A percentile compares a stretch with the other conserved stretches of the same genome.
These are phyloP conservation scores for Fusarium floridanum DNA, from an alignment of 2,329 filamentous ascomycete species.

Conservation along the genomic window DNA sequence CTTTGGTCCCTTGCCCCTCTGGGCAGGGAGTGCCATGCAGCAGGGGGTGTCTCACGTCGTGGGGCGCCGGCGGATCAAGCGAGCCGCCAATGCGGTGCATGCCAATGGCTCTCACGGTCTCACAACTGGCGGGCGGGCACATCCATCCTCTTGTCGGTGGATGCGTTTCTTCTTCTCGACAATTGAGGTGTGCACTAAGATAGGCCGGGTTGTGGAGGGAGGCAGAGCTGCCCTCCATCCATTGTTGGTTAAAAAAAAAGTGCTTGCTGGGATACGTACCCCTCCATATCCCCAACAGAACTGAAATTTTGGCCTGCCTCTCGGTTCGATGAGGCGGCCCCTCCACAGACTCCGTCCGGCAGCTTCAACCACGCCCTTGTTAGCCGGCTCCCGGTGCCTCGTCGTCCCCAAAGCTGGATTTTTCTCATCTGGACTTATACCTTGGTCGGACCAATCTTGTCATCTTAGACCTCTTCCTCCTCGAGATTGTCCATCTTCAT, in stretches of 20 bases:
- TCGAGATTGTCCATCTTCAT: constrained; percentile 48
- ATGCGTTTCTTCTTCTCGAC: constrained; percentile 34
- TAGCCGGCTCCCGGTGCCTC: constrained; percentile 36
- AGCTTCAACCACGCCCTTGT: constrained; percentile 43
- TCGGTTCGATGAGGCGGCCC: constrained; percentile 46
- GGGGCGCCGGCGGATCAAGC: constrained; percentile 46
- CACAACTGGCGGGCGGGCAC: constrained; percentile 31
- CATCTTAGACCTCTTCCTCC: constrained; percentile 44
- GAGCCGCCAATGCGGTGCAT: constrained; percentile 47
- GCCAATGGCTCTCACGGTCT: constrained; percentile 44
- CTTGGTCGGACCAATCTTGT: constrained; percentile 42
- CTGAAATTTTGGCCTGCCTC: constrained; percentile 52
- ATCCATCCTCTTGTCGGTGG: constrained; percentile 26
- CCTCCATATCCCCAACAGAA: constrained; percentile 59
- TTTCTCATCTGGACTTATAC: constrained; percentile 49
- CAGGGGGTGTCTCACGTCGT: constrained; percentile 42
- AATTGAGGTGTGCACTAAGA: constrained; percentile 40
- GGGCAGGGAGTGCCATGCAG: constrained; percentile 37
- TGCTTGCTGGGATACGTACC: constrained; percentile 45
- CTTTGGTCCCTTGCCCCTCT: constrained; percentile 32
- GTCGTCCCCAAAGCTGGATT: constrained; percentile 37
- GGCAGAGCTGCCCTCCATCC: constrained; percentile 26
- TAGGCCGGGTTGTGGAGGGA: constrained; percentile 43
- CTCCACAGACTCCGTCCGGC: constrained; percentile 43
- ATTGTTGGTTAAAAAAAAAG: constrained; percentile 35